phyloP scores from a whole-genome alignment of 352 stramenopile species.

The Saprolegnia diclina region DNA sequence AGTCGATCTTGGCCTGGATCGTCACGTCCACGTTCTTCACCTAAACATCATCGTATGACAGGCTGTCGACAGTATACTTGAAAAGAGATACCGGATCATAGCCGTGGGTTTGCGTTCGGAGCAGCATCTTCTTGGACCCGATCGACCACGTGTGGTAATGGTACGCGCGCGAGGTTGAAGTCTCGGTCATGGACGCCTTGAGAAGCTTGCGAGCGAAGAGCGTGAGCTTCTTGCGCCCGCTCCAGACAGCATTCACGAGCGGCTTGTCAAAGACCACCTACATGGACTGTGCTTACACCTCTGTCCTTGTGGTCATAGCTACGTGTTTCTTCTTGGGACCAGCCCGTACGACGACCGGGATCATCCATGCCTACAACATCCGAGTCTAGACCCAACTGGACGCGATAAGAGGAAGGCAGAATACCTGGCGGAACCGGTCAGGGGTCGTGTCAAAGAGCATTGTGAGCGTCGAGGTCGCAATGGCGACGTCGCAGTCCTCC shows the following conservation, averaged over 20 bases:
- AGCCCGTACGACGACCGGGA: neutral
- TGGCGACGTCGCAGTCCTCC: conserved; percentile 61
- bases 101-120: conserved; percentile 46
- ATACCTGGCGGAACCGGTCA: conserved; percentile 30
- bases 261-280: conserved; percentile 54
- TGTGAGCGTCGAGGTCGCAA: conserved; percentile 61
- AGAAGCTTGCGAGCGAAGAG: conserved; percentile 31
- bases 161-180: conserved; percentile 20
- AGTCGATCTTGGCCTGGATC: conserved; percentile 70
- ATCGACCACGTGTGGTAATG: conserved; percentile 67
- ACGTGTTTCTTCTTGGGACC: conserved; percentile 30
- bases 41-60: neutral
- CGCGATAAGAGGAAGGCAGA: conserved; percentile 2
- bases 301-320: too few relatives aligned
- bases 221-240: conserved; percentile 31
- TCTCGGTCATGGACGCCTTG: conserved; percentile 29
- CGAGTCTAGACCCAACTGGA: too few relatives aligned
- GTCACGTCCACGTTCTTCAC: conserved; percentile 35
- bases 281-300: conserved; percentile 36
- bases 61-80: neutral
- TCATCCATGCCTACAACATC: neutral
- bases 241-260: conserved; percentile 29
- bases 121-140: conserved; percentile 44
- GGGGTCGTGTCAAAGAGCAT: conserved; percentile 59
- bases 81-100: conserved; percentile 19